Percentiles rank a stretch among this genome's conserved stretches.
Evolutionary conservation across 2,329 filamentous ascomycete genomes (phyloP).

Genomic region (Penicillium sclerotigenum): DNA sequence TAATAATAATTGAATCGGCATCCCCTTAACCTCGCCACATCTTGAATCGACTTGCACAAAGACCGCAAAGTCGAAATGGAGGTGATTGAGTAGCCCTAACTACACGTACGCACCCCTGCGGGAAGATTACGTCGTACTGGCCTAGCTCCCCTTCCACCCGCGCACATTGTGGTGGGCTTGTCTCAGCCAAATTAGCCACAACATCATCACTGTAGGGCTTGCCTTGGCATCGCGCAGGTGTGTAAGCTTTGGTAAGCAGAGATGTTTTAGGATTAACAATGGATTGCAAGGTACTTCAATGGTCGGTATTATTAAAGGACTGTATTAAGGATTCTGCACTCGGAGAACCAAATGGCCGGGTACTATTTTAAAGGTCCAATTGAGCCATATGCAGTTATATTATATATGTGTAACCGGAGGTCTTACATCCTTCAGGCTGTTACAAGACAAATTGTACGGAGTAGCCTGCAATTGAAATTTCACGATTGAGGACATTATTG

Average conservation of each 20-base stretch:
- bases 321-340: neutral
- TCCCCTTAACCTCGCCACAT: neutral
- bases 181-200: conserved; percentile 6
- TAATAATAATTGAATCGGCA: neutral
- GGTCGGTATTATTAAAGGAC: neutral
- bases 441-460: neutral
- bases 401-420: neutral
- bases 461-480: neutral
- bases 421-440: neutral
- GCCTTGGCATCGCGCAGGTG: neutral
- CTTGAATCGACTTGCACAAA: neutral
- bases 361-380: neutral
- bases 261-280: neutral
- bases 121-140: conserved; percentile 1
- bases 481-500: neutral
- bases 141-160: neutral
- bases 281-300: neutral
- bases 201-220: neutral
- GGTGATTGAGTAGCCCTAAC: neutral
- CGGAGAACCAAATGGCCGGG: neutral
- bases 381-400: neutral
- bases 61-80: neutral
- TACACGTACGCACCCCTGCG: neutral
- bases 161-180: neutral
- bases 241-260: neutral